These are phyloP conservation scores for Cytospora chrysosperma DNA, from an alignment of 2,329 filamentous ascomycete genomes.

Conservation along the genomic window DNA sequence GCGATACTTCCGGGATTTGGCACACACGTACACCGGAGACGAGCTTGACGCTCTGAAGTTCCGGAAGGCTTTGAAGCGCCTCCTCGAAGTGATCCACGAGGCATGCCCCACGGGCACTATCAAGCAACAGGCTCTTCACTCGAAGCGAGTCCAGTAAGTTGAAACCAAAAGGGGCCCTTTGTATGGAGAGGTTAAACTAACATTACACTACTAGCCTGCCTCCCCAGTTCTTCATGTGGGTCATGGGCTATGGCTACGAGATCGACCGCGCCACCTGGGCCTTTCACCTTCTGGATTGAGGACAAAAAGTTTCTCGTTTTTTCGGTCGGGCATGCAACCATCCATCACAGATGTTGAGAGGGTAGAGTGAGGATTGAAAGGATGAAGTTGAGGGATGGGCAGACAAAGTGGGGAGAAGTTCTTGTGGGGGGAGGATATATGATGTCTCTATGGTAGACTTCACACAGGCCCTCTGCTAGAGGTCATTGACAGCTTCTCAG, in stretches of 20 bases:
- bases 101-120: neutral
- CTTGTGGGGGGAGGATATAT: neutral
- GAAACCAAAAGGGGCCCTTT: neutral
- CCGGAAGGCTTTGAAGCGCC: neutral
- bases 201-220: neutral
- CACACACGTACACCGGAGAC: rapidly evolving
- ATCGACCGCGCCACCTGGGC: neutral
- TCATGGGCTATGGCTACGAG: neutral
- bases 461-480: neutral
- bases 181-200: neutral
- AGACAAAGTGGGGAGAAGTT: neutral
- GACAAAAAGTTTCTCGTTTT: neutral
- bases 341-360: too few species aligned
- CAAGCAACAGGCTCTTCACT: neutral
- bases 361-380: too few species aligned
- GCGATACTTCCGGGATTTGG: rapidly evolving
- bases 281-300: neutral
- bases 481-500: neutral
- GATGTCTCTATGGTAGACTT: too few species aligned
- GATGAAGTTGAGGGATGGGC: neutral
- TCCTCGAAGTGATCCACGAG: neutral
- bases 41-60: neutral
- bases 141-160: neutral
- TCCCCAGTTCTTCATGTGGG: neutral
- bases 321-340: neutral